These are phyloP conservation scores for Arthrocladium fulminans DNA, from an alignment of 2,329 filamentous ascomycete genomes.

Conservation along the genomic window DNA sequence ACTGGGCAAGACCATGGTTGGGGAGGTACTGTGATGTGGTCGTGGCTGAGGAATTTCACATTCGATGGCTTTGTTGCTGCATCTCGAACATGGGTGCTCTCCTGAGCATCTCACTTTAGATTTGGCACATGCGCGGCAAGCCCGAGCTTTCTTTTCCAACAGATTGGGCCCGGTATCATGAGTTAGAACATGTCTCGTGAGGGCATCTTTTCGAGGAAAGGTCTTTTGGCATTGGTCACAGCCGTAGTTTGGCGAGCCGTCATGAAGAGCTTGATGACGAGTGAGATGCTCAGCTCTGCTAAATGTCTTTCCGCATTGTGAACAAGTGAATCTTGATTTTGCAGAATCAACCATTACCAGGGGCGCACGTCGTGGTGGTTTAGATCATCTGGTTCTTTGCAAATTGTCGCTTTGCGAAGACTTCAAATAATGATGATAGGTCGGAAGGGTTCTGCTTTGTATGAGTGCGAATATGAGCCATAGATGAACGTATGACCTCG, in stretches of 20 bases:
- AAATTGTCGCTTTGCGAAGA: neutral
- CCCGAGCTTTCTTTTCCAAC: constrained; percentile 28
- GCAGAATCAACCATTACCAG: constrained; percentile 2
- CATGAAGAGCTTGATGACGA: constrained; percentile 40
- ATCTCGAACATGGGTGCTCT: constrained; percentile 30
- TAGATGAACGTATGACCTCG: too few species aligned
- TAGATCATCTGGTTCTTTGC: neutral
- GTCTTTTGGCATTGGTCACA: constrained; percentile 34
- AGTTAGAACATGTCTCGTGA: constrained; percentile 33
- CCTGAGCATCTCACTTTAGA: constrained; percentile 34
- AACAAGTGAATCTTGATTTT: neutral
- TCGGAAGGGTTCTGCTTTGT: too few species aligned
- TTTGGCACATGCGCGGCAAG: constrained; percentile 32
- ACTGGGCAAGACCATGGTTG: neutral
- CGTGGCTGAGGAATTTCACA: constrained; percentile 32
- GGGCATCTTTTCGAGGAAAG: constrained; percentile 36
- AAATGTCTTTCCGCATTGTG: constrained; percentile 35
- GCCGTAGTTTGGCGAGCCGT: constrained; percentile 32
- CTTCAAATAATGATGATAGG: too few species aligned
- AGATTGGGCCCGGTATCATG: constrained; percentile 29
- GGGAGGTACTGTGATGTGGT: constrained; percentile 9
- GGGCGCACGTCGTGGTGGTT: neutral
- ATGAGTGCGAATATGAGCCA: too few species aligned
- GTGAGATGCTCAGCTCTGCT: constrained; percentile 42
- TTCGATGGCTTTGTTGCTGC: constrained; percentile 27